These are phyloP conservation scores for Microcos paniculata DNA, from an alignment of 345 rosid species.

Conservation along the genomic window DNA sequence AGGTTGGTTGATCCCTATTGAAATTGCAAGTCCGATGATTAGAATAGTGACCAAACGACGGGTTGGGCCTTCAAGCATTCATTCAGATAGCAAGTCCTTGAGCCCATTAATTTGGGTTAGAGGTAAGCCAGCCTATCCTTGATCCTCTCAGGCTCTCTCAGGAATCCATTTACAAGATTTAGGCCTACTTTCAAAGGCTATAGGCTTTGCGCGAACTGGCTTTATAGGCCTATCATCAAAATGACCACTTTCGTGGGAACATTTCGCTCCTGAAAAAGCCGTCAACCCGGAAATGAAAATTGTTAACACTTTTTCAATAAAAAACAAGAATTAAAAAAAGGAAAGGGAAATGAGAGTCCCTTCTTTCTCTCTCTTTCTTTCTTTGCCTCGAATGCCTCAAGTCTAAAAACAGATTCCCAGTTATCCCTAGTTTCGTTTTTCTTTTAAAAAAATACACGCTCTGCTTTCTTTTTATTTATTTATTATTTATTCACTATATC, in stretches of 20 bases:
- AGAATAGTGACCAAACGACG: no score
- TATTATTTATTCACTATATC: neutral
- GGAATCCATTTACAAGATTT: neutral
- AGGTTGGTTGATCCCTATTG: no score
- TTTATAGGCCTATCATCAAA: neutral
- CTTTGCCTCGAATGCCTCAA: neutral
- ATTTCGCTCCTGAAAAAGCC: neutral
- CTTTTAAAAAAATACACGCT: neutral
- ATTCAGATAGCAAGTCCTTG: neutral
- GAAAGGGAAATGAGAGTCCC: neutral
- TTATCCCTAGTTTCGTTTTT: neutral
- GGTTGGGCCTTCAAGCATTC: neutral
- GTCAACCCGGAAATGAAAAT: neutral
- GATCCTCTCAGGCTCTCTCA: neutral
- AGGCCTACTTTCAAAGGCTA: neutral
- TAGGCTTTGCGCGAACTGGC: neutral
- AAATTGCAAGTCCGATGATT: no score
- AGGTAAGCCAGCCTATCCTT: neutral
- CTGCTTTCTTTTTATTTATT: neutral
- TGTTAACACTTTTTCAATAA: neutral
- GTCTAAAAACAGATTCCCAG: neutral
- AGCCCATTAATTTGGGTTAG: neutral
- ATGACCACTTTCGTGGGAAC: neutral
- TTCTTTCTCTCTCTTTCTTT: neutral
- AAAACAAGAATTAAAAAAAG: neutral